Evolutionary conservation across 805 yeast genomes (phyloP).

Genomic region (Jamesozyma rosinii): DNA sequence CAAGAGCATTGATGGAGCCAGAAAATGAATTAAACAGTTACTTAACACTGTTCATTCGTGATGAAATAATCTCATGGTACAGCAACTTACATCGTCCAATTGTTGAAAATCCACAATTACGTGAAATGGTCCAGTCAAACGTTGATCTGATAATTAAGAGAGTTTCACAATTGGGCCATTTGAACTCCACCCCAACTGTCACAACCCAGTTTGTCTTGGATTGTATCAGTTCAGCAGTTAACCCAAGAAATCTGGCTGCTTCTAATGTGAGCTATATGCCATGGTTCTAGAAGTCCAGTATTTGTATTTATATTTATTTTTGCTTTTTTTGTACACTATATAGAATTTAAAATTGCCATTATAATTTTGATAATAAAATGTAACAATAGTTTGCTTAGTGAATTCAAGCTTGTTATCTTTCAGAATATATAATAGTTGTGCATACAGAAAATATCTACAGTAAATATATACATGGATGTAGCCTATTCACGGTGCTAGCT

Average conservation of each 20-base stretch:
- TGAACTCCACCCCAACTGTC: slow-evolving; percentile 43
- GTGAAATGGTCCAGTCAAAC: slow-evolving; percentile 80
- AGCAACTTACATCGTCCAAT: slow-evolving; percentile 76
- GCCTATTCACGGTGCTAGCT: too few species aligned
- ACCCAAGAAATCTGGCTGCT: slow-evolving; percentile 85
- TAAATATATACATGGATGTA: too few species aligned
- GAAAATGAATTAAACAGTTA: slow-evolving; percentile 87
- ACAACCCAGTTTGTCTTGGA: slow-evolving; percentile 87
- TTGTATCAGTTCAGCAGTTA: slow-evolving; percentile 86
- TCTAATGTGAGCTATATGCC: slow-evolving; percentile 95
- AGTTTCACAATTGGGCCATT: slow-evolving; percentile 67
- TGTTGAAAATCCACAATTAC: slow-evolving; percentile 72
- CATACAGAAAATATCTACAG: too few species aligned
- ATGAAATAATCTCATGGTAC: slow-evolving; percentile 91
- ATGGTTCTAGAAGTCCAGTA: slow-evolving; percentile 57
- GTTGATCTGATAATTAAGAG: slow-evolving; percentile 78
- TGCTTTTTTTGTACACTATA: neutral
- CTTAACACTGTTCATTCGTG: slow-evolving; percentile 88
- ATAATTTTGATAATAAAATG: too few species aligned
- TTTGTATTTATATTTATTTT: too few species aligned
- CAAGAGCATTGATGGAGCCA: slow-evolving; percentile 82
- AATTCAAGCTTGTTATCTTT: too few species aligned
- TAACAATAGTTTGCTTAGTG: too few species aligned
- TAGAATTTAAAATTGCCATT: neutral
- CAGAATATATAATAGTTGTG: too few species aligned